Conservation (phyloP, 2,329 filamentous ascomycete species). For the Paecilomyces fulvus region DNA sequence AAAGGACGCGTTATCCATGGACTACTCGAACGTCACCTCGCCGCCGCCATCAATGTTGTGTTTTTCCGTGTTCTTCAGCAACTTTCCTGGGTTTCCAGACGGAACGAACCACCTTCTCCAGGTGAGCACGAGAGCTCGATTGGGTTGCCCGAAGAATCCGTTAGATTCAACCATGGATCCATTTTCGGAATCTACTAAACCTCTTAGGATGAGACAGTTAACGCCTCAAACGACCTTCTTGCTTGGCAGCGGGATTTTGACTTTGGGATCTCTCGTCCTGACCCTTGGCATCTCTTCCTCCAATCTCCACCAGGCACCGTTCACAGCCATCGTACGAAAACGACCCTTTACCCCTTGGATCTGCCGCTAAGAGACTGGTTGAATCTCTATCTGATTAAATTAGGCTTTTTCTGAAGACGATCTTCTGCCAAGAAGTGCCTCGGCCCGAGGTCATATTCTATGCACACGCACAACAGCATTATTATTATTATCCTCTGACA, state of each 20-base stretch:
- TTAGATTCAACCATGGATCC: neutral
- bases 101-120: too few species aligned
- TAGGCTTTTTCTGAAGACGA: neutral
- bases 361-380: too few species aligned
- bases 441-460: neutral
- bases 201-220: neutral
- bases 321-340: neutral
- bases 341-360: neutral
- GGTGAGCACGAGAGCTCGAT: too few species aligned
- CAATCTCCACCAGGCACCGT: neutral
- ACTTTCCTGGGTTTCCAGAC: too few species aligned
- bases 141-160: neutral
- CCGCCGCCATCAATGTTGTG: neutral
- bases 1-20: neutral
- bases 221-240: neutral
- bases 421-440: neutral
- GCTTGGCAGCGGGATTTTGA: too few species aligned
- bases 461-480: too few species aligned
- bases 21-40: neutral
- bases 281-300: neutral
- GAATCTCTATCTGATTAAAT: neutral
- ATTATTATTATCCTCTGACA: too few species aligned
- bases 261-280: too few species aligned
- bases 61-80: too few species aligned
- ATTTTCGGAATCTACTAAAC: neutral